Evolutionary conservation across 768 basidiomycete species (phyloP).

Genomic region (Hemileccinum rubropunctum): DNA sequence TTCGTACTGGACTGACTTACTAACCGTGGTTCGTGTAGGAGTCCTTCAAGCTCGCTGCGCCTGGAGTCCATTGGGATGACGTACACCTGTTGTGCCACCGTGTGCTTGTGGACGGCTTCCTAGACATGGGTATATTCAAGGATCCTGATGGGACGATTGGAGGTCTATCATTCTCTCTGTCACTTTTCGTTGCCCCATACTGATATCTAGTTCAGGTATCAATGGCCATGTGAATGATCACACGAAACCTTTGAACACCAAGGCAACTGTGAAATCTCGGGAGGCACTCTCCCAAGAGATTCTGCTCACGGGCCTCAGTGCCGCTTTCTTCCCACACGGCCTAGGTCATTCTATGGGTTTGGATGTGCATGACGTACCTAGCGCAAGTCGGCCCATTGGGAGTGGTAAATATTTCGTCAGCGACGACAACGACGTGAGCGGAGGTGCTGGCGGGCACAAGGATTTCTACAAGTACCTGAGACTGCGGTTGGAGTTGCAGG

Average conservation of each 20-base stretch:
- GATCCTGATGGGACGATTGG: conserved; percentile 43
- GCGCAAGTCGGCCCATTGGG: conserved; percentile 67
- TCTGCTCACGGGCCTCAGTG: conserved; percentile 69
- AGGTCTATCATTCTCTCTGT: conserved; percentile 8
- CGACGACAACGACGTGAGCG: conserved; percentile 69
- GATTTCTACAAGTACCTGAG: conserved; percentile 80
- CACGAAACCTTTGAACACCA: not conserved
- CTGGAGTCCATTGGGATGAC: conserved; percentile 88
- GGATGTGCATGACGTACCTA: conserved; percentile 92
- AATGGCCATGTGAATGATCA: conserved; percentile 2
- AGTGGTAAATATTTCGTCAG: conserved; percentile 63
- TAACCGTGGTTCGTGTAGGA: conserved; percentile 41
- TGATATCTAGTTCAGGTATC: conserved; percentile 1
- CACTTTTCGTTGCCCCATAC: not conserved
- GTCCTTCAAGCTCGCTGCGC: conserved; percentile 65
- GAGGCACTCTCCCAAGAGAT: conserved; percentile 45
- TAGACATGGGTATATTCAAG: conserved; percentile 83
- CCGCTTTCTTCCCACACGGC: conserved; percentile 95
- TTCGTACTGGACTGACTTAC: not conserved
- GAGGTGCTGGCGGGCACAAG: conserved; percentile 54
- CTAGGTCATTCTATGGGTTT: conserved; percentile 88
- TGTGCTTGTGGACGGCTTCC: conserved; percentile 77
- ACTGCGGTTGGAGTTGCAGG: conserved; percentile 67
- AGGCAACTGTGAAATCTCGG: conserved; percentile 8
- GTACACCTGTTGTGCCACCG: conserved; percentile 84